Conservation (phyloP, 208 protist genomes). For the Trypanosoma brucei region DNA sequence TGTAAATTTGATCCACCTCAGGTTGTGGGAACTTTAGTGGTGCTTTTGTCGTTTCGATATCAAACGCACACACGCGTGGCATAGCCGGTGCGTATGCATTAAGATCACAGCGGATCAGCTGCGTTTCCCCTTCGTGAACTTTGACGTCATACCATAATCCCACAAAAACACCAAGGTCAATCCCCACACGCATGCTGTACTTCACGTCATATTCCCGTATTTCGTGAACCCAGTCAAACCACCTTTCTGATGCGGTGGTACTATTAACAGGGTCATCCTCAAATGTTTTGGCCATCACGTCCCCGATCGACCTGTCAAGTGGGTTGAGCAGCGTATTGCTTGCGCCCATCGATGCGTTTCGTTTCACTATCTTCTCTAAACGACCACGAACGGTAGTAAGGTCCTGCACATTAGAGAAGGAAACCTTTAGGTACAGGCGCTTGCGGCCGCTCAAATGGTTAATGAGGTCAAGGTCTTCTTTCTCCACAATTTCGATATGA, state of each 20-base stretch:
- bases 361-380: constrained; percentile 81
- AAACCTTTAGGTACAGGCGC: constrained; percentile 92
- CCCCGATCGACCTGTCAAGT: constrained; percentile 61
- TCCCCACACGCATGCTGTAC: constrained; percentile 97
- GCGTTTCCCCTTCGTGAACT: constrained; percentile 63
- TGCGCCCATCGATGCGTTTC: constrained; percentile 50
- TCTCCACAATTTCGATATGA: constrained; percentile 81
- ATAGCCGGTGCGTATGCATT: constrained; percentile 88
- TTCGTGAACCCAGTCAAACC: constrained; percentile 93
- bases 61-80: constrained; percentile 93
- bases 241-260: constrained; percentile 35
- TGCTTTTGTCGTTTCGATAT: constrained; percentile 99
- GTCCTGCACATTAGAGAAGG: constrained; percentile 93
- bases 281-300: constrained; percentile 71
- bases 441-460: constrained; percentile 96
- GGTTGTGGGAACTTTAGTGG: constrained; percentile 99
- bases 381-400: constrained; percentile 85
- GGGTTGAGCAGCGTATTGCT: constrained; percentile 32
- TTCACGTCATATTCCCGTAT: constrained; percentile 99
- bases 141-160: constrained; percentile 96
- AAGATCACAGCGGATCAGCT: constrained; percentile 75
- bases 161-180: constrained; percentile 94
- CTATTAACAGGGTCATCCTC: constrained; percentile 38
- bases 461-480: constrained; percentile 94
- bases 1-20: constrained; percentile 98